Conservation (phyloP, 2,329 filamentous ascomycete genomes). For the Epichloe sylvatica region DNA sequence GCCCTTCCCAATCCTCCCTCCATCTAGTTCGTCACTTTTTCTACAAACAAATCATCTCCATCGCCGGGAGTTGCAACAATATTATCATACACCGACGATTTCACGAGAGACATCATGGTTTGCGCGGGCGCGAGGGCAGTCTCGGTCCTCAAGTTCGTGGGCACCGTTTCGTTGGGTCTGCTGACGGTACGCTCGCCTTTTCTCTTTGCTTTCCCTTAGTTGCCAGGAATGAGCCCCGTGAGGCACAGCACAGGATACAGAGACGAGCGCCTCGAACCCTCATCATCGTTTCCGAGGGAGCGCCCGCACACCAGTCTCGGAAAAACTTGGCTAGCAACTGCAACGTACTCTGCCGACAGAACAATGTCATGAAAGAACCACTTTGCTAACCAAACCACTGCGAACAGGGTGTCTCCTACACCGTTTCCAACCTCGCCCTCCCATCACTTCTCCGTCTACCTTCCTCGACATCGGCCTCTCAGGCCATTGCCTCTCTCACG, state of each 20-base stretch:
- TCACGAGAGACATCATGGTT: constrained; percentile 34
- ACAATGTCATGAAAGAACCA: not conserved
- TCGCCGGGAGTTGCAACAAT: not conserved
- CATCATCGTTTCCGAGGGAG: too few relatives aligned
- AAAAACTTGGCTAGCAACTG: too few relatives aligned
- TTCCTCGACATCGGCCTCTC: constrained; percentile 55
- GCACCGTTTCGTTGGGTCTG: constrained; percentile 76
- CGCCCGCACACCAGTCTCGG: too few relatives aligned
- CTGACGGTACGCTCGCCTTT: constrained; percentile 52
- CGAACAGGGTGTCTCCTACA: constrained; percentile 71
- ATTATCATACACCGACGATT: not conserved
- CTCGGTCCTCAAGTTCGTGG: constrained; percentile 79
- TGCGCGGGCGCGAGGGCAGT: constrained; percentile 42
- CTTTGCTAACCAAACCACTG: constrained; percentile 2
- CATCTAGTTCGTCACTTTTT: not conserved
- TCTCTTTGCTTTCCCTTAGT: not conserved
- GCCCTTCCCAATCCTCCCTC: not conserved
- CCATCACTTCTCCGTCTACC: constrained; percentile 71
- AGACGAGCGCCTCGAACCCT: too few relatives aligned
- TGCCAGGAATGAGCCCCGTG: not conserved
- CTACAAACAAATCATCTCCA: not conserved
- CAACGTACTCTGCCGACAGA: too few relatives aligned
- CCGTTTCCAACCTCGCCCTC: constrained; percentile 62
- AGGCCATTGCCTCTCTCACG: constrained; percentile 56
- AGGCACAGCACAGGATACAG: too few relatives aligned